Evolutionary conservation across 139 green algal genomes (phyloP).

Genomic region (Volvox reticuliferus): DNA sequence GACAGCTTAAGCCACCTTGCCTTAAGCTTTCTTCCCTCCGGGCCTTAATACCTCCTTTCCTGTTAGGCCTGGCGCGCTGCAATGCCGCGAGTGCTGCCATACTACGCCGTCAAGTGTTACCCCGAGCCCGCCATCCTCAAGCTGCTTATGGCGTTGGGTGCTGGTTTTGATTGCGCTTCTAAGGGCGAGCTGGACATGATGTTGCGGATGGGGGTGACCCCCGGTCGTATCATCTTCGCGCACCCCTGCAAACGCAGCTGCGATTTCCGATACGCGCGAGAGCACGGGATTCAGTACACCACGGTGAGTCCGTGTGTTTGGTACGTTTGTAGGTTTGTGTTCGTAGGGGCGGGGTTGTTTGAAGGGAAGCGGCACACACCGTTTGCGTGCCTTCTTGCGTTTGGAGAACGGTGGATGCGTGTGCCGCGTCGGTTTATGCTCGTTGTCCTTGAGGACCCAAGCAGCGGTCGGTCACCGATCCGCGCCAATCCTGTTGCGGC

Average conservation of each 20-base stretch:
- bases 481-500: no score
- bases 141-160: constrained; percentile 86
- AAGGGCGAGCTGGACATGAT: constrained; percentile 89
- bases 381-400: no score
- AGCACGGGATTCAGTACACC: constrained; percentile 51
- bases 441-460: no score
- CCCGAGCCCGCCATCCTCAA: constrained; percentile 86
- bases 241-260: constrained; percentile 94
- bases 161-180: constrained; percentile 95
- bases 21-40: no score
- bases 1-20: no score
- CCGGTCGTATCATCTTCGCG: constrained; percentile 89
- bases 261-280: constrained; percentile 82
- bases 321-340: no score
- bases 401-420: no score
- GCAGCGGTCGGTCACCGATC: no score
- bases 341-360: no score
- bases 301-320: background rate
- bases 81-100: constrained; percentile 90
- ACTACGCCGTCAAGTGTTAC: constrained; percentile 96
- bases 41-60: background rate
- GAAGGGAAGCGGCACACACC: no score
- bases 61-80: constrained; percentile 78
- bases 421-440: no score
- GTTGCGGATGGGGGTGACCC: constrained; percentile 81